Conservation (phyloP, 768 basidiomycete genomes). For the Tulasnella sp. region DNA sequence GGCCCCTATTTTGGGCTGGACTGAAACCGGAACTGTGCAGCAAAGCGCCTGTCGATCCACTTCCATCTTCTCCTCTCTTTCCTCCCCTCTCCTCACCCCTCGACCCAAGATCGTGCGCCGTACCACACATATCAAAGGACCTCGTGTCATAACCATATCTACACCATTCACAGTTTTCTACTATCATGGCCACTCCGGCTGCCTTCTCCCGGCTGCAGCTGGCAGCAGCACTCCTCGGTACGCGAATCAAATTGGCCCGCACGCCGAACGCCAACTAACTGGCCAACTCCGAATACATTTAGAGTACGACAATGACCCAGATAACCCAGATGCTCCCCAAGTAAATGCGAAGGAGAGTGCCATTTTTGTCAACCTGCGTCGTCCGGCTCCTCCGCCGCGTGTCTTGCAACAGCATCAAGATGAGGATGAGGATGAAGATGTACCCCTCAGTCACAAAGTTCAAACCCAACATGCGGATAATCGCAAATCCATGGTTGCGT, state of each 20-base stretch:
- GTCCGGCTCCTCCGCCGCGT: slow-evolving; percentile 2
- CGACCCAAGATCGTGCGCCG: background rate
- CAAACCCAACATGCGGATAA: slow-evolving; percentile 17
- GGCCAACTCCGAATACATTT: background rate
- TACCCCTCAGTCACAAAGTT: slow-evolving; percentile 15
- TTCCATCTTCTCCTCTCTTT: background rate
- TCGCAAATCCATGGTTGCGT: background rate
- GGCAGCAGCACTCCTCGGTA: slow-evolving; percentile 34
- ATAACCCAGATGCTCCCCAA: slow-evolving; percentile 34
- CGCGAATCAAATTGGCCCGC: background rate
- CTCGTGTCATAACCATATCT: background rate
- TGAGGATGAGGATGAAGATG: slow-evolving; percentile 15
- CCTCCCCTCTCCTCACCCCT: background rate
- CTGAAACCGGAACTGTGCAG: background rate
- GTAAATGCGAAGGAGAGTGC: slow-evolving; percentile 37
- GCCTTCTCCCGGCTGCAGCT: slow-evolving; percentile 39
- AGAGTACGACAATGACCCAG: slow-evolving; percentile 37
- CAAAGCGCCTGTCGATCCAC: background rate
- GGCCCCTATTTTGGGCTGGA: slow-evolving; percentile 12
- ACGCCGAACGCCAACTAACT: background rate
- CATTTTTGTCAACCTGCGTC: slow-evolving; percentile 36
- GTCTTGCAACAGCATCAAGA: slow-evolving; percentile 9
- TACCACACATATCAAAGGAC: too few species aligned
- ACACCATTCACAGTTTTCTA: background rate
- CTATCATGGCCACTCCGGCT: slow-evolving; percentile 38